A percentile compares a stretch with the other conserved stretches of the same genome.
Conservation (phyloP, 1,139 yeast species). For the Geotrichum fermentans region DNA sequence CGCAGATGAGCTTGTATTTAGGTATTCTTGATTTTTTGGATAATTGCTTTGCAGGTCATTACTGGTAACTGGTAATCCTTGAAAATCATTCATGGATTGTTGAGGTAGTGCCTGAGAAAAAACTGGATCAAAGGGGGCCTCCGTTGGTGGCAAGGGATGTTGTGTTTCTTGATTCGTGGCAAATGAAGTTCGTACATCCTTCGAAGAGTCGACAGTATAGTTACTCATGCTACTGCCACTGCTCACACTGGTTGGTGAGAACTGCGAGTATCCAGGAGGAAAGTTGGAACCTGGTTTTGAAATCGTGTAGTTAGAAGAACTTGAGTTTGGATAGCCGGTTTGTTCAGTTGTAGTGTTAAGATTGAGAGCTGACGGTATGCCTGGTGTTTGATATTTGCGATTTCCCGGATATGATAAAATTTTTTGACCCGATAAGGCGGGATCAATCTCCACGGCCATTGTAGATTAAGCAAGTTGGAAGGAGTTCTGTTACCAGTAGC, state of each 20-base stretch:
- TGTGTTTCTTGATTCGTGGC: too few species aligned
- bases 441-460: constrained; percentile 14
- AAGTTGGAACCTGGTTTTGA: background rate
- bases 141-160: too few species aligned
- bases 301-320: constrained; percentile 10
- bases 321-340: constrained; percentile 2
- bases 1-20: background rate
- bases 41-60: too few species aligned
- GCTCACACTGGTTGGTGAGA: constrained; percentile 13
- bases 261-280: constrained; percentile 5
- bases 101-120: too few species aligned
- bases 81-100: too few species aligned
- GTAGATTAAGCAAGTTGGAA: too few species aligned
- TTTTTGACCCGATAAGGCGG: constrained; percentile 12
- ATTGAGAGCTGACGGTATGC: background rate
- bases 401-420: background rate
- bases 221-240: constrained; percentile 8
- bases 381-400: background rate
- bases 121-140: too few species aligned
- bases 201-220: background rate
- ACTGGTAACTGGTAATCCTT: too few species aligned
- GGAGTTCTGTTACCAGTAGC: too few species aligned
- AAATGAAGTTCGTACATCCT: too few species aligned
- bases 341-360: background rate
- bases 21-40: background rate